Evolutionary conservation across 2,329 filamentous ascomycete species (phyloP).

Genomic region (Xylariaceae sp.): DNA sequence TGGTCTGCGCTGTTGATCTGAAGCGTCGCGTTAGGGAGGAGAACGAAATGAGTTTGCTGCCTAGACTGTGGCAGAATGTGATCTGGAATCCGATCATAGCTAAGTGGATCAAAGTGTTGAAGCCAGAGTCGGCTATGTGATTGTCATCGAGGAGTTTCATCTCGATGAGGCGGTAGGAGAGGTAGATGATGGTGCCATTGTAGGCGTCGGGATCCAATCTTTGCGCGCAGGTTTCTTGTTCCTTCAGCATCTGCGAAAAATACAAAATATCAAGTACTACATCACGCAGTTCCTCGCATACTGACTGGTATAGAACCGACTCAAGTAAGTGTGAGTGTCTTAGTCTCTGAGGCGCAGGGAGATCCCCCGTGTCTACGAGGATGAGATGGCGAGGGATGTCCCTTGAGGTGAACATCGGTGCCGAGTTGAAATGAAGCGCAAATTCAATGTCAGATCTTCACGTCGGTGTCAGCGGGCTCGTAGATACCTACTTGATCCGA

Average conservation of each 20-base stretch:
- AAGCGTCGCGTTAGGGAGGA: too few species aligned
- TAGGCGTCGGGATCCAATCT: constrained; percentile 11
- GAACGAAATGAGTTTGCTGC: constrained; percentile 7
- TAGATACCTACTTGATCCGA: background rate
- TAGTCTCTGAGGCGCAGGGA: background rate
- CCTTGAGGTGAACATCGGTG: constrained; percentile 8
- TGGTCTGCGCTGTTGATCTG: too few species aligned
- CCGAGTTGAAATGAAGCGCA: constrained; percentile 9
- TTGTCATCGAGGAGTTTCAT: background rate
- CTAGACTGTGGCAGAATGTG: constrained; percentile 13
- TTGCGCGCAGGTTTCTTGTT: background rate
- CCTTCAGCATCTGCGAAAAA: constrained; percentile 4
- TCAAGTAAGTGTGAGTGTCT: background rate
- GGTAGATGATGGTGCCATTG: constrained; percentile 9
- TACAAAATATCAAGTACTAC: constrained; percentile 7
- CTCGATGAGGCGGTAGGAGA: constrained; percentile 13
- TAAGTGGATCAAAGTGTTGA: background rate
- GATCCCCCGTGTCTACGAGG: too few species aligned
- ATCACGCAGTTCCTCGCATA: constrained; percentile 7
- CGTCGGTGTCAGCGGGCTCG: background rate
- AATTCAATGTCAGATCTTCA: constrained; percentile 16
- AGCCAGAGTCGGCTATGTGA: background rate
- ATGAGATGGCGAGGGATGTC: constrained; percentile 12
- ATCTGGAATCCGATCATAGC: constrained; percentile 10
- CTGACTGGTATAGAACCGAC: constrained; percentile 7